phyloP scores from a whole-genome alignment of 1,139 yeast genomes.

The Trichomonascaceae sp. region DNA sequence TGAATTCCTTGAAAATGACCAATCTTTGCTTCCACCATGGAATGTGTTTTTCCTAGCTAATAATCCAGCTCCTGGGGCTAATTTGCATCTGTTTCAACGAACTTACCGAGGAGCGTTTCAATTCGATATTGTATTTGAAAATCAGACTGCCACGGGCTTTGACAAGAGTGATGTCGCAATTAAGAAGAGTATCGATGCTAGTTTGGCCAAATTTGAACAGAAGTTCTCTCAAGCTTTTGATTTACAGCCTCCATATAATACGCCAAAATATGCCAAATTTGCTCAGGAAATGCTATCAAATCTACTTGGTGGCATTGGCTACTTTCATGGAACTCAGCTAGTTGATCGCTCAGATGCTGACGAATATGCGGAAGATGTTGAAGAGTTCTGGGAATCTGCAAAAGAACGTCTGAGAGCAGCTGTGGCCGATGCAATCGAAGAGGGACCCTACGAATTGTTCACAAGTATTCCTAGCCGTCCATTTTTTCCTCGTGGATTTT shows the following conservation, averaged over 20 bases:
- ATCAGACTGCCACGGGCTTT: slow-evolving; percentile 33
- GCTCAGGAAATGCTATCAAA: slow-evolving; percentile 79
- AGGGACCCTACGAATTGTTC: slow-evolving; percentile 50
- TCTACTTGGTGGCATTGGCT: slow-evolving; percentile 83
- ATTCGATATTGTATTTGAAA: slow-evolving; percentile 61
- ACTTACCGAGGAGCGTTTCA: slow-evolving; percentile 69
- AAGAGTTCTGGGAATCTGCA: slow-evolving; percentile 30
- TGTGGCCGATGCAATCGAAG: slow-evolving; percentile 23
- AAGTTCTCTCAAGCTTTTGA: slow-evolving; percentile 54
- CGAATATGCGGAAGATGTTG: slow-evolving; percentile 50
- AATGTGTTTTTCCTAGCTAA: slow-evolving; percentile 52
- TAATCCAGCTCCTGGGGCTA: slow-evolving; percentile 59
- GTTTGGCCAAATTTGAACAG: slow-evolving; percentile 41
- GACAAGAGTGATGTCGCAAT: slow-evolving; percentile 24
- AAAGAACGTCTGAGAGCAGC: slow-evolving; percentile 19
- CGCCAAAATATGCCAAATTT: slow-evolving; percentile 45
- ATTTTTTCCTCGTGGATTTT: slow-evolving; percentile 92
- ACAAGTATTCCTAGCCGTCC: slow-evolving; percentile 89
- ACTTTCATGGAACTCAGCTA: slow-evolving; percentile 78
- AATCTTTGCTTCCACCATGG: slow-evolving; percentile 30
- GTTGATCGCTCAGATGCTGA: slow-evolving; percentile 69
- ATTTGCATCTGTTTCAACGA: slow-evolving; percentile 73
- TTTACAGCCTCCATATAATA: slow-evolving; percentile 51
- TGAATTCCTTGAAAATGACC: slow-evolving; percentile 30
- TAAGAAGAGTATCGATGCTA: slow-evolving; percentile 22